These are phyloP conservation scores for Hura crepitans DNA, from an alignment of 441 rosid species.

Conservation along the genomic window DNA sequence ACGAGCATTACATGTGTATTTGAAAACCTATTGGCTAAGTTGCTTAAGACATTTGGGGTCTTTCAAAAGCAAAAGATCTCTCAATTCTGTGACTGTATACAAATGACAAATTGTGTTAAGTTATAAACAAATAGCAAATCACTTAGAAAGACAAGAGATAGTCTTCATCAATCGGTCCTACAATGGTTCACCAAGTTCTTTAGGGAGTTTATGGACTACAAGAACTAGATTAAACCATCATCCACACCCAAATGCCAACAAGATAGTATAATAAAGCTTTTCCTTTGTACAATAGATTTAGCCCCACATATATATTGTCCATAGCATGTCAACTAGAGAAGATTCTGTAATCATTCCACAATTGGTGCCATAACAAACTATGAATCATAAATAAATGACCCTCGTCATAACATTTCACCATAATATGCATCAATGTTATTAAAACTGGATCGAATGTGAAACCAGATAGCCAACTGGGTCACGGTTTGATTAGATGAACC, in stretches of 20 bases:
- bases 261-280: background rate
- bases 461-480: no score
- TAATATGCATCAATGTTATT: no score
- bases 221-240: background rate
- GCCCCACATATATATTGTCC: background rate
- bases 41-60: background rate
- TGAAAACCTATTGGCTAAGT: background rate
- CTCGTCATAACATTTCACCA: background rate
- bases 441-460: no score
- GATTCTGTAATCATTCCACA: background rate
- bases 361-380: background rate
- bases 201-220: conserved; percentile 1
- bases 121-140: conserved; percentile 7
- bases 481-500: no score
- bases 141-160: background rate
- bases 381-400: background rate
- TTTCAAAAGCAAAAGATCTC: background rate
- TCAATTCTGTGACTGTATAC: background rate
- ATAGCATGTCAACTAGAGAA: background rate
- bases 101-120: background rate
- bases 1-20: background rate
- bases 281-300: background rate
- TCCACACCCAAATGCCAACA: background rate
- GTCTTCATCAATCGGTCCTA: background rate
- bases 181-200: background rate